Evolutionary conservation across 2,329 filamentous ascomycete genomes (phyloP).

Genomic region (Aspergillus pseudoglaucus): DNA sequence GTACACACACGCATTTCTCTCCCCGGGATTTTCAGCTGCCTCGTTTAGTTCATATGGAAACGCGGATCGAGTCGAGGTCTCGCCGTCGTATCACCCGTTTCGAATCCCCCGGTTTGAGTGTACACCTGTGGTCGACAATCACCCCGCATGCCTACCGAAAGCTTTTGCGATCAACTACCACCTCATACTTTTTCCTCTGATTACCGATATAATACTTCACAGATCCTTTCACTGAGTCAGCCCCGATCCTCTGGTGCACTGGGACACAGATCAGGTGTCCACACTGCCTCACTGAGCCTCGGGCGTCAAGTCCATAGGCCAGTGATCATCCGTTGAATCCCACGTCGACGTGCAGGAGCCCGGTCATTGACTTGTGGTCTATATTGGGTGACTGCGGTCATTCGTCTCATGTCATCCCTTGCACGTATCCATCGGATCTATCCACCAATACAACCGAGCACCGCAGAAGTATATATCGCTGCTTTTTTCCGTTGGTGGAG

Average conservation of each 20-base stretch:
- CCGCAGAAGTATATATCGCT: constrained; percentile 1
- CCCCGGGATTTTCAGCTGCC: neutral
- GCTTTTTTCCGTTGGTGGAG: neutral
- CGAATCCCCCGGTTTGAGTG: neutral
- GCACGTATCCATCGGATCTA: constrained; percentile 1
- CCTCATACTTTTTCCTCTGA: neutral
- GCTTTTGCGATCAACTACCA: neutral
- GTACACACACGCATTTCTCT: neutral
- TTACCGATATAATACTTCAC: too few relatives aligned
- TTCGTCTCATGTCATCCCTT: neutral
- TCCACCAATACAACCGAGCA: neutral
- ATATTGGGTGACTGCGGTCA: neutral
- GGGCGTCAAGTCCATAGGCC: constrained; percentile 16
- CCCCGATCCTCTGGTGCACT: constrained; percentile 5
- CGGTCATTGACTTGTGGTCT: too few relatives aligned
- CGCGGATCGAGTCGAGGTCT: neutral
- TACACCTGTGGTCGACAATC: neutral
- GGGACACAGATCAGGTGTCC: constrained; percentile 8
- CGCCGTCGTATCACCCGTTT: neutral
- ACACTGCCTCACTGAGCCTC: constrained; percentile 16
- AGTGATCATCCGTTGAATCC: constrained; percentile 5
- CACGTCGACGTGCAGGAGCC: constrained; percentile 2
- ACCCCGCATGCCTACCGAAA: neutral
- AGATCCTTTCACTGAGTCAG: neutral
- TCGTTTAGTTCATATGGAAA: neutral